These are phyloP conservation scores for Paramecium primaurelia DNA, from an alignment of 73 alveolate species.

Conservation along the genomic window DNA sequence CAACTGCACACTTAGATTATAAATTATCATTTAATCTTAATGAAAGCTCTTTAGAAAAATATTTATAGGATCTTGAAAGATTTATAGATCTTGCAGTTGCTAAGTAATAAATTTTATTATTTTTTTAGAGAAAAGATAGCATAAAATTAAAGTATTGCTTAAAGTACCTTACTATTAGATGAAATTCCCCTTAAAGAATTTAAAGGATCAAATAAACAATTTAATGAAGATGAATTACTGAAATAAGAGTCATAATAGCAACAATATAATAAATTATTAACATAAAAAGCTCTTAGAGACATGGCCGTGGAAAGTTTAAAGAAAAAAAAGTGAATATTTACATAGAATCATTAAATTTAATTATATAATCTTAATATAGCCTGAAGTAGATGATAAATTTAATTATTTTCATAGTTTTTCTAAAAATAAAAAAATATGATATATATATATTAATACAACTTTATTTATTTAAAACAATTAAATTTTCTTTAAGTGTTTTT, in stretches of 20 bases:
- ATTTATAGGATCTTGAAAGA: slow-evolving; percentile 54
- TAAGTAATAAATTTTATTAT: neutral
- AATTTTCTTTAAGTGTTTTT: too few species aligned
- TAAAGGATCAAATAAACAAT: neutral
- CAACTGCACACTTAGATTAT: slow-evolving; percentile 43
- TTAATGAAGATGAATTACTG: slow-evolving; percentile 24
- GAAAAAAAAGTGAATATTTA: slow-evolving; percentile 29
- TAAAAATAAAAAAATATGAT: too few species aligned
- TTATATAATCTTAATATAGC: neutral
- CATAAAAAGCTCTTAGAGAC: neutral
- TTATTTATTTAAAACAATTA: too few species aligned
- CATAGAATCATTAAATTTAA: neutral
- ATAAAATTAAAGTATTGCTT: slow-evolving; percentile 23
- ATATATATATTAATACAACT: neutral
- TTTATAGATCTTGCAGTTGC: slow-evolving; percentile 50
- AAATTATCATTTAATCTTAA: slow-evolving; percentile 55
- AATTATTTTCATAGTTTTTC: neutral
- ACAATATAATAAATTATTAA: neutral
- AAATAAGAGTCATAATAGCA: neutral
- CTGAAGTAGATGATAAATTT: neutral
- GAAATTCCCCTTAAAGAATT: slow-evolving; percentile 58
- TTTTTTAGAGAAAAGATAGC: slow-evolving; percentile 23
- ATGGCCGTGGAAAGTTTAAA: slow-evolving; percentile 21
- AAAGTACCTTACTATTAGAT: slow-evolving; percentile 50
- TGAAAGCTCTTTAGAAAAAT: slow-evolving; percentile 53